Evolutionary conservation across 768 basidiomycete species (phyloP), one percentile per base, ranked within the genome.

Genomic region (Phanerochaete sordida): DNA sequence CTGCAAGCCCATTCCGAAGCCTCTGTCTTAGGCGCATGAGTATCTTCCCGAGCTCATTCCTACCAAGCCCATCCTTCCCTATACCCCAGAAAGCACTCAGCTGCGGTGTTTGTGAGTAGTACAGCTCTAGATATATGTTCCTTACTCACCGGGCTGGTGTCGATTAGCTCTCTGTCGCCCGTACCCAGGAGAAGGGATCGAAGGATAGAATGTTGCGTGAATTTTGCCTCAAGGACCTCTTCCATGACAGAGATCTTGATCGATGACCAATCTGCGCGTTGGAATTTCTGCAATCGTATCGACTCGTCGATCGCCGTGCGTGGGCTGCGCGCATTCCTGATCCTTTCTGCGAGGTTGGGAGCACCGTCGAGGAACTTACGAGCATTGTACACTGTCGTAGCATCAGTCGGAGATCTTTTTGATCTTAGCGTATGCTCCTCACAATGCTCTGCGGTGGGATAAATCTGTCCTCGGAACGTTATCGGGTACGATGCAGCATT

Each of bases 31-130:
- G 73, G 62, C 86, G 81, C 63, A 83, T 81, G 11, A 90, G 77
- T 11, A 85, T 82, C 69, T 85, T 88, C 43, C 89, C 89, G 30
- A 91, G 81, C 69, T 91, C 87, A 62, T 91, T 91, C 39, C 84
- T 81, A 23, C 89, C 89, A 65, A 77, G 74, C 24, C 79, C 74
- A 69, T 91, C 85, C 39, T 80, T 75, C 5, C 89, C 89, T 61
- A 84, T 72, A n/a, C 89, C 89, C 88, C 89, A 91, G 72, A 90
- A 90, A 37, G 86, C 77, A 70, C 91, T 90, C 63, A 45, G n/a
- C 53, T 62, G 35, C 24, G 39, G 26, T 49, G 6, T 13, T 12
- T 23, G 11, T 26, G 12, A 7, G 12, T 15, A 28, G 3, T 3
- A 9, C 21, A 13, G 21, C 19, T 23, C 11, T 16, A 2, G 23